Percentiles rank a stretch among this genome's conserved stretches.
Conservation (phyloP, 352 stramenopile species). For the Globisporangium rhizosaccharum region DNA sequence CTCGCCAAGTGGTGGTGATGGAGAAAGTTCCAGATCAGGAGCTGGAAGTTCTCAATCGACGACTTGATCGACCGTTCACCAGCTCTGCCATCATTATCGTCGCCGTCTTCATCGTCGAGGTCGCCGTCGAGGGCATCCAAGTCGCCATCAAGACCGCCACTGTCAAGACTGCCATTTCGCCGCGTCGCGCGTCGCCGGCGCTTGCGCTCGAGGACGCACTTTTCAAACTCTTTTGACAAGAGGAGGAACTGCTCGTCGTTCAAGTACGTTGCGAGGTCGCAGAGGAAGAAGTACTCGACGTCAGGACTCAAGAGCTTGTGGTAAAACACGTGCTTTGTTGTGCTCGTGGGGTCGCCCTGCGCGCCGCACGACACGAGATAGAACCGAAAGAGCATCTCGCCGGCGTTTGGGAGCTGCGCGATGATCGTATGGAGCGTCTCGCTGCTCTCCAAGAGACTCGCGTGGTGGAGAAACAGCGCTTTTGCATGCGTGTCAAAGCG, state of each 20-base stretch:
- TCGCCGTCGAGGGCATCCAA: conserved; percentile 10
- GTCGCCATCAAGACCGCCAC: conserved; percentile 19
- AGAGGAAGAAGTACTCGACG: conserved; percentile 73
- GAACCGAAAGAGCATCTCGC: conserved; percentile 56
- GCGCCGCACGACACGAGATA: conserved; percentile 44
- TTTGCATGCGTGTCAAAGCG: conserved; percentile 55
- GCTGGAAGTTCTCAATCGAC: conserved; percentile 49
- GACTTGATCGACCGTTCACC: conserved; percentile 1
- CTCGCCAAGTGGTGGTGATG: conserved; percentile 45
- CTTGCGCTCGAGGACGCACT: conserved; percentile 31
- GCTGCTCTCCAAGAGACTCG: conserved; percentile 46
- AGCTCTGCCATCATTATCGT: neutral
- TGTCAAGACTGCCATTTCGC: conserved; percentile 4
- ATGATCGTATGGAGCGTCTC: conserved; percentile 53
- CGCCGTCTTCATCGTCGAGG: conserved; percentile 8
- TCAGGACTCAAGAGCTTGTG: conserved; percentile 44
- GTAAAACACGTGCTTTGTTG: conserved; percentile 53
- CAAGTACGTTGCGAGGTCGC: conserved; percentile 47
- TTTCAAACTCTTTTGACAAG: conserved; percentile 60
- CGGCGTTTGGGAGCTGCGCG: conserved; percentile 43
- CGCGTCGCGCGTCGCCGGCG: conserved; percentile 9
- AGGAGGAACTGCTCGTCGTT: conserved; percentile 64
- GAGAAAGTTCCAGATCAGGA: conserved; percentile 58
- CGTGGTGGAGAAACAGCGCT: conserved; percentile 52
- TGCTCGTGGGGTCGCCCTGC: conserved; percentile 13